These are phyloP conservation scores for Clavariopsis aquatica DNA, from an alignment of 495 filamentous ascomycete genomes.

Conservation along the genomic window DNA sequence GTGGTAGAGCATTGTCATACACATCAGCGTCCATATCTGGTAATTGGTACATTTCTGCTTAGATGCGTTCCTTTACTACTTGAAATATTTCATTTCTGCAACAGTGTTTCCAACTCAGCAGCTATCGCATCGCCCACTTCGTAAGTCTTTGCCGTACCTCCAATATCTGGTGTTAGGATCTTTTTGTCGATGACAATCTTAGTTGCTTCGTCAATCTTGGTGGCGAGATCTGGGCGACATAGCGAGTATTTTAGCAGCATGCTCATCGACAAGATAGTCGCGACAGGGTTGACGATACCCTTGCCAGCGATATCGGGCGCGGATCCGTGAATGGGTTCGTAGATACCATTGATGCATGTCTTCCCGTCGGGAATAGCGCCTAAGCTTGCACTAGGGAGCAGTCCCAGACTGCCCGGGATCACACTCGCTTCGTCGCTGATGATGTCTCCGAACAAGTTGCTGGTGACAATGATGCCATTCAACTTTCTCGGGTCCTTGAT, in stretches of 20 bases:
- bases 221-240: slow-evolving; percentile 69
- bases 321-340: slow-evolving; percentile 94
- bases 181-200: slow-evolving; percentile 73
- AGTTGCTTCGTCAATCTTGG: slow-evolving; percentile 77
- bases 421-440: slow-evolving; percentile 95
- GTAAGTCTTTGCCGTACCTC: slow-evolving; percentile 68
- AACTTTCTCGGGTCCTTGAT: slow-evolving; percentile 88
- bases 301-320: slow-evolving; percentile 79
- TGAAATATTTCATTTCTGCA: slow-evolving; percentile 39
- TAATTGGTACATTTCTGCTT: not conserved
- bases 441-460: slow-evolving; percentile 96
- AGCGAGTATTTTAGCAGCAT: slow-evolving; percentile 94
- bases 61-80: not conserved
- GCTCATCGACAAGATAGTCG: slow-evolving; percentile 81
- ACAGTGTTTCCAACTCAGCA: slow-evolving; percentile 61
- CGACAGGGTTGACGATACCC: slow-evolving; percentile 80
- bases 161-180: slow-evolving; percentile 75
- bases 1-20: not conserved
- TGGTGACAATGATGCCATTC: slow-evolving; percentile 91
- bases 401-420: slow-evolving; percentile 86
- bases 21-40: not conserved
- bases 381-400: slow-evolving; percentile 87
- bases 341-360: slow-evolving; percentile 78
- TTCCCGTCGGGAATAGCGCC: slow-evolving; percentile 82
- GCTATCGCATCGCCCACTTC: slow-evolving; percentile 84